Percentiles rank a stretch among this genome's conserved stretches.
Evolutionary conservation across 257 asterid genomes (phyloP).

Genomic region (Fraxinus americana): DNA sequence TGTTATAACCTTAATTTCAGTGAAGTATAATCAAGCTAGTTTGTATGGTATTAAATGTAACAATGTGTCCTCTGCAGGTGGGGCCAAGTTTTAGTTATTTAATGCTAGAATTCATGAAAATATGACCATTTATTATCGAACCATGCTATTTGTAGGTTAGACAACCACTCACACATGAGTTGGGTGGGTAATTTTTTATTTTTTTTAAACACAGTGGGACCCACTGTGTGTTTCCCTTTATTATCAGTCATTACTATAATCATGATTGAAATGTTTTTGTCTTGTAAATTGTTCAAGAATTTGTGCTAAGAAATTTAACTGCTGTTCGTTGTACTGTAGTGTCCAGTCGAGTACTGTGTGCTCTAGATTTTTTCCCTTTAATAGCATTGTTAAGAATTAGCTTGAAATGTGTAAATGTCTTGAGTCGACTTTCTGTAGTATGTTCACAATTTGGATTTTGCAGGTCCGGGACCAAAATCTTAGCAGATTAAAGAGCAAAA

Average conservation of each 20-base stretch:
- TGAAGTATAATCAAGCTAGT: background rate
- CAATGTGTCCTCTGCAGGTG: background rate
- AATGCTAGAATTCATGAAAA: background rate
- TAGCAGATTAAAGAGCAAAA: constrained; percentile 88
- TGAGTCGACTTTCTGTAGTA: constrained; percentile 14
- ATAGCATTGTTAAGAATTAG: background rate
- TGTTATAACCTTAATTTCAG: background rate
- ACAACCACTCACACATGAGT: no score
- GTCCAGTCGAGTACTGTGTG: background rate
- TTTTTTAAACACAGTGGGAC: no score
- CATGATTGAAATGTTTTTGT: background rate
- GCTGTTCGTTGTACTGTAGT: background rate
- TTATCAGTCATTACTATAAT: background rate
- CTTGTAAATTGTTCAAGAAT: background rate
- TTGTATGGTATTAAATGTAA: background rate
- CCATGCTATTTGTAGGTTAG: no score
- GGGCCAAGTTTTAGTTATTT: background rate
- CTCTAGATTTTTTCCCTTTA: background rate
- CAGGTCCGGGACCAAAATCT: constrained; percentile 83
- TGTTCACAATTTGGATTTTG: constrained; percentile 21
- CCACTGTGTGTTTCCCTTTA: background rate
- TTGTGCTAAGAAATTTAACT: background rate
- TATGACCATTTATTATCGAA: background rate
- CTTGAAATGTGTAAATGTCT: background rate
- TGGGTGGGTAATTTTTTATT: no score